A percentile compares a stretch with the other conserved stretches of the same genome.
These are phyloP conservation scores for Blepharisma undulans DNA, from an alignment of 169 alveolate genomes.

Conservation along the genomic window DNA sequence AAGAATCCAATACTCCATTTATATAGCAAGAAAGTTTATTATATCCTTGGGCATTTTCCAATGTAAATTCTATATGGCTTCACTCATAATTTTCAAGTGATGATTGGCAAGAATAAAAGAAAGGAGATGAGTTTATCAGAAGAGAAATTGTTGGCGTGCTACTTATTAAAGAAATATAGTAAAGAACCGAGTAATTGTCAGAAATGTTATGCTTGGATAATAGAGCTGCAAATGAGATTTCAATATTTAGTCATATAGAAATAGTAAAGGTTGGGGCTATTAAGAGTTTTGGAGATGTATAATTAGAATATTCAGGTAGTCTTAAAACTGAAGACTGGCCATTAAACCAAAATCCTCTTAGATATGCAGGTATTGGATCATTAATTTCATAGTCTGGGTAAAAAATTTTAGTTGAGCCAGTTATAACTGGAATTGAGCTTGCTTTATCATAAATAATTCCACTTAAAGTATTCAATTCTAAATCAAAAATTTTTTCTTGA, in stretches of 20 bases:
- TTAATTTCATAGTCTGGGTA: conserved; percentile 8
- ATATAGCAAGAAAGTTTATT: background rate
- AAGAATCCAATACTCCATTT: background rate
- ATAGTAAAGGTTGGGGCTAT: background rate
- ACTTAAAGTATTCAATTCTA: background rate
- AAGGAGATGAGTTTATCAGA: background rate
- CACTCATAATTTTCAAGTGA: background rate
- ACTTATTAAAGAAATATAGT: background rate
- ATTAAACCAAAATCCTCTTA: background rate
- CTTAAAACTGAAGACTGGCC: background rate
- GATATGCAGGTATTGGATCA: conserved; percentile 1
- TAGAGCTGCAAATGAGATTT: background rate
- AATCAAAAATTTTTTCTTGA: background rate
- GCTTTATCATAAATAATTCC: background rate
- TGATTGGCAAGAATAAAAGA: background rate
- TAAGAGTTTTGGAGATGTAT: background rate
- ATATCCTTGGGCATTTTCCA: background rate
- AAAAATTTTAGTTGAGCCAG: background rate
- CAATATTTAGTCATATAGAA: background rate
- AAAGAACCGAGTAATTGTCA: background rate
- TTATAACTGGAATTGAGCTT: background rate
- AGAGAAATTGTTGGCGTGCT: background rate
- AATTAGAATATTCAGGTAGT: background rate
- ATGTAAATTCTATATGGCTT: background rate
- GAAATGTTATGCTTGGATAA: background rate